Evolutionary conservation across 495 filamentous ascomycete genomes (phyloP), one percentile per base, ranked within the genome.

Genomic region (Penicillium simplicissimum): DNA sequence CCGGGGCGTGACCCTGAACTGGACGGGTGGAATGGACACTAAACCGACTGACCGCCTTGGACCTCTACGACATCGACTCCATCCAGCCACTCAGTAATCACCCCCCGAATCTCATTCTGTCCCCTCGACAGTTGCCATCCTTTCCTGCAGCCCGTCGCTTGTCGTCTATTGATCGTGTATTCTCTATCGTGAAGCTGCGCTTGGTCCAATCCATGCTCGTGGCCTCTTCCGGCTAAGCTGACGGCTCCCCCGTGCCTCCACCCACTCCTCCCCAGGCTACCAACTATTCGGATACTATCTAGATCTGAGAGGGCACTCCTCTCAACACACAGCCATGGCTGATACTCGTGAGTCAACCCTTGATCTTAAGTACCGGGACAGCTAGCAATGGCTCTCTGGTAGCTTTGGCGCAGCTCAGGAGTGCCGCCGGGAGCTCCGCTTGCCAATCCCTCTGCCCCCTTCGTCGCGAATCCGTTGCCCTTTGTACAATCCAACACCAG

Each of bases 261-360:
- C 55, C 59, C 38, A 54, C 61, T 61, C 62, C 61, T 31, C 51
- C 51, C 31, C 19, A 61, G 61, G 60, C 57, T 51, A 60, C 64
- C 55, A 64, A 66, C 59, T 43, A 66, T 67, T 64, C 60, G 59
- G 60, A 64, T 59, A 33, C 52, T 53, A 65, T 55, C 52, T 57
- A 58, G 45, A 65, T 66, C 31, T 57, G 69, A 74, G 70, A 69
- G 74, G 72, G 71, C 67, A 66, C 73, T 71, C 76, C 71, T 73
- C 69, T 63, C 69, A 61, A 72, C 59, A 58, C 66, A 67, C 63
- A 64, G 67, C 65, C 55, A 79, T 79, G 75, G 73, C 75, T 73
- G 76, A 79, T 59, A 72, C 61, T 57, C 57, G 76, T 79, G 49
- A 74, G 76, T 71, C 10, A 8, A 7, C 52, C 13, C n/a, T 21